Conservation (phyloP, 495 filamentous ascomycete species). For the Alectoria sarmentosa region DNA sequence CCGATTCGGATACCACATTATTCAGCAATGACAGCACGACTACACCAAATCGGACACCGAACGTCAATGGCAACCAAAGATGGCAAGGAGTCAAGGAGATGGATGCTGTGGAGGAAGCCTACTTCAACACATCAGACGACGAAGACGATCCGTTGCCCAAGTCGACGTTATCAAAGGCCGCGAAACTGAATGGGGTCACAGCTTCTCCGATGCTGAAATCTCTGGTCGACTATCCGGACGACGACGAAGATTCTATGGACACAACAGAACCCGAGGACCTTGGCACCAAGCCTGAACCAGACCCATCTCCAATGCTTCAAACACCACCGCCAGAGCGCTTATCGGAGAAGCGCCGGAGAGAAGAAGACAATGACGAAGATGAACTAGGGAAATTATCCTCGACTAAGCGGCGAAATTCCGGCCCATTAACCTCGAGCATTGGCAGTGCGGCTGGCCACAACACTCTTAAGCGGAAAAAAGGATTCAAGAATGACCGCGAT, state of each 20-base stretch:
- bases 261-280: constrained; percentile 29
- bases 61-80: constrained; percentile 52
- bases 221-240: constrained; percentile 83
- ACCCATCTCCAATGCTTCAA: constrained; percentile 32
- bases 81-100: constrained; percentile 77
- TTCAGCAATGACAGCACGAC: constrained; percentile 44
- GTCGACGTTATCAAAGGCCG: constrained; percentile 29
- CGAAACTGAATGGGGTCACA: constrained; percentile 22
- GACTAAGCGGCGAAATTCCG: constrained; percentile 57
- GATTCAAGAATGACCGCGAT: constrained; percentile 24
- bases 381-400: constrained; percentile 65
- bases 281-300: constrained; percentile 28
- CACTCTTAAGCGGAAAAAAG: constrained; percentile 38
- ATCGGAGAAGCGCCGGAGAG: constrained; percentile 85
- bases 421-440: constrained; percentile 32
- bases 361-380: constrained; percentile 77
- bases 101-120: constrained; percentile 84
- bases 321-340: constrained; percentile 64
- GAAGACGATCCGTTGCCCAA: constrained; percentile 55
- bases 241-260: constrained; percentile 55
- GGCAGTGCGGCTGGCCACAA: constrained; percentile 20
- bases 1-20: constrained; percentile 48
- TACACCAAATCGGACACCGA: constrained; percentile 43
- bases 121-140: constrained; percentile 87
- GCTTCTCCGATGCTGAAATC: constrained; percentile 50